Percentiles rank a stretch among this genome's conserved stretches.
Evolutionary conservation across 1,284 basidiomycete species (phyloP).

Genomic region (Heterobasidion occidentale): DNA sequence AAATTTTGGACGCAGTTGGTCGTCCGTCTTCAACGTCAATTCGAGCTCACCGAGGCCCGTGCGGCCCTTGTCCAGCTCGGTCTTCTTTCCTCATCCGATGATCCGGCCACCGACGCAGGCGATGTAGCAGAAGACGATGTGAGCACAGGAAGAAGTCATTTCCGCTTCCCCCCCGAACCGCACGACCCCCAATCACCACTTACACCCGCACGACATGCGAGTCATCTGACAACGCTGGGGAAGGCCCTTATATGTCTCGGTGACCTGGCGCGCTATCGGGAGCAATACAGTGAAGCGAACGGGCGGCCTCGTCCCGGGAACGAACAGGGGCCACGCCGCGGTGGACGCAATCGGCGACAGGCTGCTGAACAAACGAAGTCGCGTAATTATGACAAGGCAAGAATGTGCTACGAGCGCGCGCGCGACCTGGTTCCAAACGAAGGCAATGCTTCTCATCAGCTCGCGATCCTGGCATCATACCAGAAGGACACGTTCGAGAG

Average conservation of each 20-base stretch:
- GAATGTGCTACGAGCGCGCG: slow-evolving; percentile 80
- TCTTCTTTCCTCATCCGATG: slow-evolving; percentile 32
- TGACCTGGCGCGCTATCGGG: slow-evolving; percentile 90
- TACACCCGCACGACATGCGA: slow-evolving; percentile 47
- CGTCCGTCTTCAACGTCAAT: slow-evolving; percentile 61
- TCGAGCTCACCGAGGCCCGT: slow-evolving; percentile 54
- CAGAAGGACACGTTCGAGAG: slow-evolving; percentile 76
- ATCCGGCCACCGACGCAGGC: slow-evolving; percentile 19
- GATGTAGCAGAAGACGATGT: slow-evolving; percentile 7
- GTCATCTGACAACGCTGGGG: slow-evolving; percentile 66
- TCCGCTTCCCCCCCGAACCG: slow-evolving; percentile 48
- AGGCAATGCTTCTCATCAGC: slow-evolving; percentile 90
- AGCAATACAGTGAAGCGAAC: slow-evolving; percentile 73
- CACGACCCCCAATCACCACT: slow-evolving; percentile 27
- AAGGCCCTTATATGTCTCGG: slow-evolving; percentile 90
- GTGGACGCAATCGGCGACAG: slow-evolving; percentile 33
- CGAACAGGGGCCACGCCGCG: slow-evolving; percentile 43
- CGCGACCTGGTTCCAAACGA: slow-evolving; percentile 71
- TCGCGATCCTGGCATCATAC: slow-evolving; percentile 88
- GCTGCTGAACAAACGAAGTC: slow-evolving; percentile 23
- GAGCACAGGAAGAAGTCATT: slow-evolving; percentile 30
- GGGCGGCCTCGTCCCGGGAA: slow-evolving; percentile 58
- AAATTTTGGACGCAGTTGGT: slow-evolving; percentile 82
- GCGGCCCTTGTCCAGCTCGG: slow-evolving; percentile 48
- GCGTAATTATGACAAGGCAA: slow-evolving; percentile 69